These are phyloP conservation scores for Camelina neglecta DNA, from an alignment of 345 rosid genomes.

Conservation along the genomic window DNA sequence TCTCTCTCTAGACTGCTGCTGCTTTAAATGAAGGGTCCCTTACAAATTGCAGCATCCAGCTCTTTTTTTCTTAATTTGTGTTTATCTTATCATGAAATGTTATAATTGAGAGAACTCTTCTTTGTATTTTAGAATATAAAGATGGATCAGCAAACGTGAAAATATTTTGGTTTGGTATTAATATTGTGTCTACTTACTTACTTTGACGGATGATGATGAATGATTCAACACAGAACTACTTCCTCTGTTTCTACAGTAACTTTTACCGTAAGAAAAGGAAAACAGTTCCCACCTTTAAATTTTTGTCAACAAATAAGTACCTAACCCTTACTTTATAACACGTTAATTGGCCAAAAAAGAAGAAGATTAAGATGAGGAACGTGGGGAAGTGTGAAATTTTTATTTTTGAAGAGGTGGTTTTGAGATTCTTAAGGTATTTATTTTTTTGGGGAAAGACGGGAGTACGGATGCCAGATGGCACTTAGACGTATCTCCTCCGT, in stretches of 20 bases:
- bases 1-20: conserved; percentile 6
- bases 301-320: conserved; percentile 27
- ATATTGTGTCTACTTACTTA: neutral
- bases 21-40: conserved; percentile 11
- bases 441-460: neutral
- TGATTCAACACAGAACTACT: conserved; percentile 6
- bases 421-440: no score
- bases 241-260: neutral
- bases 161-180: neutral
- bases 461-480: conserved; percentile 40
- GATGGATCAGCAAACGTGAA: conserved; percentile 17
- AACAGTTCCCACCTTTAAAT: neutral
- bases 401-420: no score
- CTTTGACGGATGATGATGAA: conserved; percentile 11
- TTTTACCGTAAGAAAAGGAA: neutral
- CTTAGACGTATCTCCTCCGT: neutral
- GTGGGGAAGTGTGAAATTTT: no score
- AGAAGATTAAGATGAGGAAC: no score
- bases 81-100: neutral
- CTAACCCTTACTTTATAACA: neutral
- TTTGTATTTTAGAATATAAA: neutral
- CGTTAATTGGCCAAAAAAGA: no score
- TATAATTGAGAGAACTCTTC: neutral
- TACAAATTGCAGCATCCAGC: neutral
- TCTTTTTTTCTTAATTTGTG: neutral